These are phyloP conservation scores for Cryphonectria nitschkei DNA, from an alignment of 2,329 filamentous ascomycete species.

Conservation along the genomic window DNA sequence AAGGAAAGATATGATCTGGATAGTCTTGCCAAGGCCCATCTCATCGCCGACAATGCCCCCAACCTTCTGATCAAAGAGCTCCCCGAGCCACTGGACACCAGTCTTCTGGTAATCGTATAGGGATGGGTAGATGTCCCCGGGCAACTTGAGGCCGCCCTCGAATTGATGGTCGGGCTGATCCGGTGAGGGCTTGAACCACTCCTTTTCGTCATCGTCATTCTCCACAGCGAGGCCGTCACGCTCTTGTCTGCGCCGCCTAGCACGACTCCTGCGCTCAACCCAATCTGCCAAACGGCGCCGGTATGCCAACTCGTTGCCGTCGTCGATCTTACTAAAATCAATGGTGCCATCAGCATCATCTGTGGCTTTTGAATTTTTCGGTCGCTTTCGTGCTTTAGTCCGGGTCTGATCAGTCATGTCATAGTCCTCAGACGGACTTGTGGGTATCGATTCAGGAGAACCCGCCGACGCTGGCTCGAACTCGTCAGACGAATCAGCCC, in stretches of 20 bases:
- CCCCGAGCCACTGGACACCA: conserved; percentile 93
- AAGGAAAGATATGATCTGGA: conserved; percentile 73
- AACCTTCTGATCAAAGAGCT: conserved; percentile 85
- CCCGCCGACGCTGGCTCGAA: conserved; percentile 43
- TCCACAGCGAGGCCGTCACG: conserved; percentile 34
- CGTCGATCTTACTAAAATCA: conserved; percentile 70
- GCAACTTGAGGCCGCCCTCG: conserved; percentile 76
- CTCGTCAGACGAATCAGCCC: conserved; percentile 48
- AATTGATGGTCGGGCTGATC: conserved; percentile 76
- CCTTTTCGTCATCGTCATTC: conserved; percentile 51
- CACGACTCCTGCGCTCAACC: conserved; percentile 58
- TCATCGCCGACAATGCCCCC: conserved; percentile 96
- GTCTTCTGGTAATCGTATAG: conserved; percentile 98
- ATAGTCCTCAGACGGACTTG: conserved; percentile 44
- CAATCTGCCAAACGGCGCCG: conserved; percentile 75
- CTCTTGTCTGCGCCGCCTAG: conserved; percentile 42
- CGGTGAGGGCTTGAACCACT: conserved; percentile 89
- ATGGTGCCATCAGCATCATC: conserved; percentile 43
- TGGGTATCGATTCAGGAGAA: conserved; percentile 26
- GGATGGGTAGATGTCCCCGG: conserved; percentile 89
- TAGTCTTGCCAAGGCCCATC: conserved; percentile 95
- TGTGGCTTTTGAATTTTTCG: conserved; percentile 39
- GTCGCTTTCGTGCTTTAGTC: conserved; percentile 31
- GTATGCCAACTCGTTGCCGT: conserved; percentile 85
- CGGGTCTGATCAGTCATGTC: conserved; percentile 45